Evolutionary conservation across 2,329 filamentous ascomycete species (phyloP), one percentile per base, ranked within the genome.

Genomic region (Cladophialophora psammophila): DNA sequence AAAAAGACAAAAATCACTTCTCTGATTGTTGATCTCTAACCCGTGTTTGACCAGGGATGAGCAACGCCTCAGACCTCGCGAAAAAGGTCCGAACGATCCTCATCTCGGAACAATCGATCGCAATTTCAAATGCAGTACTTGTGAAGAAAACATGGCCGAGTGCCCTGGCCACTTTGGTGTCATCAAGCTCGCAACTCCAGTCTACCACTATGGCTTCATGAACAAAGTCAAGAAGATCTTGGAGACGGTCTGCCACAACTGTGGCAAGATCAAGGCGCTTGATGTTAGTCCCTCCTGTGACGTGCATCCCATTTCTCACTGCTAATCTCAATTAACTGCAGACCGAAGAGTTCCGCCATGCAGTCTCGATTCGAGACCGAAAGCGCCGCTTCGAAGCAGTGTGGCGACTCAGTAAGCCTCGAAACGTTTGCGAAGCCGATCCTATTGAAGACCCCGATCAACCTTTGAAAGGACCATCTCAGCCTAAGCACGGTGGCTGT

Each of bases 181-280:
- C 81, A 99, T 99, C 75, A 96, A 99, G 82, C 87, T 99, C 73
- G 94, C 95, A 50, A 94, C 93, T 78, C 95, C 96, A 64, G 95
- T 99, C 74, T 99, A 91, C 80, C 95, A 99, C 75, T 87, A 90
- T 75, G 95, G 95, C 76, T 99, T 97, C 82, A 91, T 99, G 83
- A 96, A 92, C 80, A 98, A 98, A 85, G 94, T 97, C 82, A 99
- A 99, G 86, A 99, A 98, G 86, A 88, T 99, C 75, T 85, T 99
- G 80, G 96, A 99, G 86, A 95, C 94, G 74, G 94, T 99, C 80
- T 99, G 96, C 87, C 94, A 97, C 84, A 97, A 96, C 81, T 99
- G 96, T 86, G 94, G 94, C 83, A 96, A 95, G 85, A 92, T 98
- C 78, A 88, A 97, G 85, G 91, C 93, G 82, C 94, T 98, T 87